A percentile compares a stretch with the other conserved stretches of the same genome.
Conservation (phyloP, 1,284 basidiomycete species). For the Meripilus lineatus region DNA sequence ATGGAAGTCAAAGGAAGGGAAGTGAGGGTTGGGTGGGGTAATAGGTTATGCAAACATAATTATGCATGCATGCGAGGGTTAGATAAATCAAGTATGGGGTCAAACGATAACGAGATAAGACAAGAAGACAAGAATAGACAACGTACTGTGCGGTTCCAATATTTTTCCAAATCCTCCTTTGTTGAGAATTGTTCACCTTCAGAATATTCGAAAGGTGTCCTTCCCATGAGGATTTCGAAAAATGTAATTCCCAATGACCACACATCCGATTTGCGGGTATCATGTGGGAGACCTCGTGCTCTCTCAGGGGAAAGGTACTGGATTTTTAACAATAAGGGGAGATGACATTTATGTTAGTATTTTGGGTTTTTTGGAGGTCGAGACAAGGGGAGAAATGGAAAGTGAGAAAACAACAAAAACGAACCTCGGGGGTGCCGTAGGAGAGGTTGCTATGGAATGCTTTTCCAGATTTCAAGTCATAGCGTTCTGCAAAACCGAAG, state of each 20-base stretch:
- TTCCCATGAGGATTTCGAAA: constrained; percentile 86
- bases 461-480: constrained; percentile 51
- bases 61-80: no score
- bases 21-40: no score
- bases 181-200: constrained; percentile 80
- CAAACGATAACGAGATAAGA: background rate
- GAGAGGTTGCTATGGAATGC: constrained; percentile 80
- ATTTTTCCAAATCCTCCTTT: constrained; percentile 77
- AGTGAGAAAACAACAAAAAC: constrained; percentile 9
- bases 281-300: constrained; percentile 79
- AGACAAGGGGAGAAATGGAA: no score
- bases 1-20: no score
- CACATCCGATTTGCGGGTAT: constrained; percentile 88
- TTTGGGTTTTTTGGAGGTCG: no score
- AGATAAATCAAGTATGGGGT: no score
- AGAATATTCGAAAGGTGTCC: constrained; percentile 86
- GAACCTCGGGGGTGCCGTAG: constrained; percentile 87
- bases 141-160: constrained; percentile 76
- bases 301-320: constrained; percentile 88
- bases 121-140: background rate
- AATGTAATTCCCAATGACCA: constrained; percentile 92
- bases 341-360: no score
- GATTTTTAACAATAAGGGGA: background rate
- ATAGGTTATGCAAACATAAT: no score
- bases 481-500: constrained; percentile 89